Conservation (phyloP, 2,329 filamentous ascomycete species). For the Sporothrix pseudoabietina region DNA sequence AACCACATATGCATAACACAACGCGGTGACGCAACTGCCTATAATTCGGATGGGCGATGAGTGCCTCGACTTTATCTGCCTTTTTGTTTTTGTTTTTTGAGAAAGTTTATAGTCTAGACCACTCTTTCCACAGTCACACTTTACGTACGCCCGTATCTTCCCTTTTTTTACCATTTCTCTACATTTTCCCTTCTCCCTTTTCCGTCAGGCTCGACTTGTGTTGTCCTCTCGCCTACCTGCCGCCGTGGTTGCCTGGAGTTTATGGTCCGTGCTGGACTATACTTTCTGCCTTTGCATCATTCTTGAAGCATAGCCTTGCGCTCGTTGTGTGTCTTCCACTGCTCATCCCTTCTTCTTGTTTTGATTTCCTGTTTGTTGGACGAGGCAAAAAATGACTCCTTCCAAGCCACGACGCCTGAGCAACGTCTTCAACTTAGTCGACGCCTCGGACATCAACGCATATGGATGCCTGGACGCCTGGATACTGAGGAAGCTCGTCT, state of each 20-base stretch:
- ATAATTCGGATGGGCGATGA: not conserved
- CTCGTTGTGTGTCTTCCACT: not conserved
- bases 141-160: not conserved
- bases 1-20: not conserved
- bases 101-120: not conserved
- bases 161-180: not conserved
- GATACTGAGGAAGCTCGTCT: not conserved
- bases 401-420: not conserved
- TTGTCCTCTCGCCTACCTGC: not conserved
- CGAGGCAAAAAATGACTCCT: not conserved
- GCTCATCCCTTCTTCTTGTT: not conserved
- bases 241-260: not conserved
- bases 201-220: not conserved
- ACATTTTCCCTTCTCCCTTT: not conserved
- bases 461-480: conserved; percentile 7
- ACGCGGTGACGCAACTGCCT: not conserved
- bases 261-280: not conserved
- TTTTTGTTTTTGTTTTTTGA: too few relatives aligned
- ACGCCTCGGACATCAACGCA: conserved; percentile 15
- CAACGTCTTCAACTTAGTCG: not conserved
- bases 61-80: not conserved
- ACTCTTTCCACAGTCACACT: not conserved
- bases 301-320: too few relatives aligned
- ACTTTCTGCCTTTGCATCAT: not conserved
- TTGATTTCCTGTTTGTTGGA: not conserved